Base-by-base conservation (phyloP, 257 asterid genomes). In the Ilex asprella region DNA sequence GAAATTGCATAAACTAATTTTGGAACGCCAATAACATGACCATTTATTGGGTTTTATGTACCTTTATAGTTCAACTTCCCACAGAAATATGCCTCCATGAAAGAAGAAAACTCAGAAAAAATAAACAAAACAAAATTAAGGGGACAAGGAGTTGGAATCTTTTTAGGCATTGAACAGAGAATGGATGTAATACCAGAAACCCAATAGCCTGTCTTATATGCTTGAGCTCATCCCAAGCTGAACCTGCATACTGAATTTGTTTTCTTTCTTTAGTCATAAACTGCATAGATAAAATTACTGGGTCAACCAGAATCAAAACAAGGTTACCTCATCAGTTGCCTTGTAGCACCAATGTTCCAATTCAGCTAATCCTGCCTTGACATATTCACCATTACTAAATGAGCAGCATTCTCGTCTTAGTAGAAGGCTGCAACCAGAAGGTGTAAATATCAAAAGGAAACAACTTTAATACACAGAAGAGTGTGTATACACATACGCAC, bases 321-420 rank as follows among this genome's bases (percentile, higher is more conserved):
- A 56, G 55, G 44, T 66, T 75, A 89, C 99, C 97, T 84, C 96
- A 60, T 93, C 99, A 27, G 99, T 93, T 63, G 99, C 96, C 68
- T 89, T 89, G 81, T 93, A 93, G 79, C 99, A 93, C 99, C 99
- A 93, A 76, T 93, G 95, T 75, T 93, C 99, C 66, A 89, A 77
- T 75, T 93, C 99, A 51, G 99, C 99, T 73, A 93, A 82, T 61
- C 99, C 99, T 57, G 99, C 91, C 81, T 93, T 93, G 56, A 93
- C 99, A 63, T 89, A 93, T 74, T 93, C 99, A 57, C 99, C 99
- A 35, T 93, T 93, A 75, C 99, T 93, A 64, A 93, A 93, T 32
- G 99, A 93, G 73, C 99, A 93, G 80, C 99, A 93, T 80, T 93
- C 99, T 78, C 99, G 85, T 76, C 99, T 87, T 64, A 93, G 81